Evolutionary conservation across 495 filamentous ascomycete species (phyloP).

Genomic region (Daldinia grandis): DNA sequence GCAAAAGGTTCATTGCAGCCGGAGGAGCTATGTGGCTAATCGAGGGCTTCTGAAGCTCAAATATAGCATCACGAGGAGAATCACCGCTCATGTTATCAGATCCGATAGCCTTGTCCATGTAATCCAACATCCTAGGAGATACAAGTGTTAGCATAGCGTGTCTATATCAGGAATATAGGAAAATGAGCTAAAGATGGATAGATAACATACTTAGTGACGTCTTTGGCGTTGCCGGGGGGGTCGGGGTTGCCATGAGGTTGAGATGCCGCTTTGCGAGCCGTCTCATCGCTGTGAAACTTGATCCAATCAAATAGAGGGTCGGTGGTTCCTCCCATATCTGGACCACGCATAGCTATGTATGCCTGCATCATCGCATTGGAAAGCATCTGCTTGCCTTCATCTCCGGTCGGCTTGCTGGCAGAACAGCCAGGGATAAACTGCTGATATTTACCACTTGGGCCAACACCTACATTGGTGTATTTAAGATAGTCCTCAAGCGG

Average conservation of each 20-base stretch:
- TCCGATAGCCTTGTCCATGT: conserved; percentile 24
- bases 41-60: conserved; percentile 21
- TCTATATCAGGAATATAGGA: background rate
- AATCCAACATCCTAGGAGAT: conserved; percentile 24
- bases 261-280: background rate
- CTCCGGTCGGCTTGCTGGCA: background rate
- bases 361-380: conserved; percentile 36
- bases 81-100: conserved; percentile 22
- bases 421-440: conserved; percentile 24
- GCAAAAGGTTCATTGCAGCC: background rate
- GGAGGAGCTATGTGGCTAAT: conserved; percentile 20
- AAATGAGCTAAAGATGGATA: background rate
- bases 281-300: conserved; percentile 4
- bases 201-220: conserved; percentile 24
- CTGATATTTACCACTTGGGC: background rate
- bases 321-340: background rate
- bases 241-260: background rate
- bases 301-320: conserved; percentile 35
- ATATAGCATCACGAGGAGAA: conserved; percentile 25
- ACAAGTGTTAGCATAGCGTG: background rate
- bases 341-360: conserved; percentile 42
- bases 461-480: background rate
- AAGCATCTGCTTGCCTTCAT: conserved; percentile 16
- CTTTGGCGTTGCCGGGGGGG: background rate
- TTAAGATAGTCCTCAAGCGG: too few relatives aligned